Base-by-base conservation (phyloP, 2,329 filamentous ascomycete genomes). In the Knufia petricola region DNA sequence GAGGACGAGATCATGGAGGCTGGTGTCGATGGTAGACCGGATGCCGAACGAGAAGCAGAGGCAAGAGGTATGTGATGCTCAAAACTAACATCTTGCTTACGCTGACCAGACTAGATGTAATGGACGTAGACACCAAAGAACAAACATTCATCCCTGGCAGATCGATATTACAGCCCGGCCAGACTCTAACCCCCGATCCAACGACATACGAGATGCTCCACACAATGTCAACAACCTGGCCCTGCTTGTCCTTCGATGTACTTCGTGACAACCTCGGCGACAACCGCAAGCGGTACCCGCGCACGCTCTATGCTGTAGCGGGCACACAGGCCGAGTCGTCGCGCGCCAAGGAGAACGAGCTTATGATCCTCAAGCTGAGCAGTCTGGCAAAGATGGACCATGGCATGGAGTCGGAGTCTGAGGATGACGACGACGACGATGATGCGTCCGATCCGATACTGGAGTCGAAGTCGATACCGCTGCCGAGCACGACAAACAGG, bases 161-260 rank as follows among this genome's bases (percentile, higher is more conserved):
- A 61, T 87, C 88, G 66, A 90, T 92, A 71, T 78, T 96, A 55
- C 87, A 87, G 55, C 82, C 87, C 10, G 90, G 88, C 59, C 88
- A 96, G 73, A 89, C 87, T 3, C 77, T 98, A 49, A 81, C 88
- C 2, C 90, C 92, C 12, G 92, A 98, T 68, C 76, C 86, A 51
- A 87, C 85, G n/a, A 90, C 90, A 4, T 98, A 98, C 72, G 85
- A 95, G 65, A 94, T 98, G 88, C 80, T 98, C 51, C 92, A 98
- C 73, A 87, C 81, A 53, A 78, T 98, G 55, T 92, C 85, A 66
- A 89, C 89, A 6, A 88, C 88, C 1, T 98, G 92, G 92, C 92
- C 92, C 2, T 98, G 92, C 65, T 77, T 98, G 13, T 96, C 90
- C 1, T 95, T 95, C 68, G 92, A 96, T 64, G 84, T 98, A 52